A percentile compares a stretch with the other conserved stretches of the same genome.
Conservation (phyloP, 2,329 filamentous ascomycete genomes). For the Lasiodiplodia citricola region DNA sequence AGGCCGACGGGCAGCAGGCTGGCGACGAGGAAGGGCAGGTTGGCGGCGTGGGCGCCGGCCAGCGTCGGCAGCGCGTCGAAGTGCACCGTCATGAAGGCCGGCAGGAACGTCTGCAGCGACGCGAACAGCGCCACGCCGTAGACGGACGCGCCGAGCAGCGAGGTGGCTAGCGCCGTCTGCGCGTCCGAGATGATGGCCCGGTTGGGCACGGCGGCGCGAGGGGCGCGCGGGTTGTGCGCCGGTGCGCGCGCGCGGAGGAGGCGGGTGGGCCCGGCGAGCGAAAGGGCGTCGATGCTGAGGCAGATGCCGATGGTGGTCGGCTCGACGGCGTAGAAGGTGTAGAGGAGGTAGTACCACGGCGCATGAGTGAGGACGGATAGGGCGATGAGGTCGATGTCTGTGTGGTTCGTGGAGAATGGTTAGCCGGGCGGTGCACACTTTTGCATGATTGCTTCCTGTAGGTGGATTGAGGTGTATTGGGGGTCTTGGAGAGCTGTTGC, state of each 20-base stretch:
- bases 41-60: constrained; percentile 68
- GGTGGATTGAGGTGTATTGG: not conserved
- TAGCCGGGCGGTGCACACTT: not conserved
- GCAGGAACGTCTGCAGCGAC: constrained; percentile 73
- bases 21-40: constrained; percentile 53
- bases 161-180: constrained; percentile 60
- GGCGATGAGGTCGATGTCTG: constrained; percentile 51
- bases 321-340: constrained; percentile 76
- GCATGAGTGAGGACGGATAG: constrained; percentile 70
- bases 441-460: constrained; percentile 48
- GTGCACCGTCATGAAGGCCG: constrained; percentile 72
- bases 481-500: not conserved
- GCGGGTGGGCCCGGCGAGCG: constrained; percentile 74
- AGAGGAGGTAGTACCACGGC: constrained; percentile 76
- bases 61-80: constrained; percentile 76
- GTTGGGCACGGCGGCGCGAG: constrained; percentile 42
- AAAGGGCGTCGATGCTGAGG: constrained; percentile 70
- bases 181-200: constrained; percentile 48
- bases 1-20: constrained; percentile 71
- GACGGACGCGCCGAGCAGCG: constrained; percentile 71
- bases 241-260: constrained; percentile 72
- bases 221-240: constrained; percentile 63
- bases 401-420: constrained; percentile 19
- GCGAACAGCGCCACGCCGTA: constrained; percentile 76
- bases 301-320: constrained; percentile 65